Evolutionary conservation across 2,329 filamentous ascomycete genomes (phyloP), one percentile per base, ranked within the genome.

Genomic region (Diaporthe humulicola): DNA sequence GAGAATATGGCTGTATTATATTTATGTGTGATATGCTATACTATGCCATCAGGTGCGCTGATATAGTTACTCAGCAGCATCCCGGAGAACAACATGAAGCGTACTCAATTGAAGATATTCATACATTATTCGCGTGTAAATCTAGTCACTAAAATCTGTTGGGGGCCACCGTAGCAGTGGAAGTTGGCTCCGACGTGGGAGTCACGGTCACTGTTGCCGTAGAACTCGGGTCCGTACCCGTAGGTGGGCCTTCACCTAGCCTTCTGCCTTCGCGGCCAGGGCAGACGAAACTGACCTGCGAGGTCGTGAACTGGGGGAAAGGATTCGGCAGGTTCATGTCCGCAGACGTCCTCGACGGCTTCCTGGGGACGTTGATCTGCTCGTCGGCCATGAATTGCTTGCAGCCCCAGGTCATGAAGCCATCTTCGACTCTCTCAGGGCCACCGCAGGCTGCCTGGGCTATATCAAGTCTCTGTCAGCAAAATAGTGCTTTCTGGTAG

Each of bases 331-430:
- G 61, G 42, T 66, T 50, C 61, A 66, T 66, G 12, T 33, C 40
- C 4, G 40, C 40, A 33, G 60, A 33, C 2, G 60, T 64, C 25
- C 60, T 64, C 25, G 60, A 4, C 5, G 60, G 60, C 60, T 64
- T 64, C 9, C 8, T 45, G 9, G 60, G 60, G 40, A 64, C 60
- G 19, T 64, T 48, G 60, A 64, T 48, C 60, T 30, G 28, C 60
- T 64, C 60, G 15, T 64, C 40, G 25, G 60, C 5, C 60, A 66
- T 48, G 40, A 66, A 66, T 19, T 48, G 60, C 40, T 66, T 66
- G 60, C 60, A 66, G 28, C 60, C 60, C 60, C 60, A 66, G 4
- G 60, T 66, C 40, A 66, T 66, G 40, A n/a, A 22, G 60, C 60
- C 60, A 1, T 48, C 60, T 17, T 15, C 40, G 6, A 66, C 40